Conservation (phyloP, 805 yeast genomes). For the Danielia oregonensis region DNA sequence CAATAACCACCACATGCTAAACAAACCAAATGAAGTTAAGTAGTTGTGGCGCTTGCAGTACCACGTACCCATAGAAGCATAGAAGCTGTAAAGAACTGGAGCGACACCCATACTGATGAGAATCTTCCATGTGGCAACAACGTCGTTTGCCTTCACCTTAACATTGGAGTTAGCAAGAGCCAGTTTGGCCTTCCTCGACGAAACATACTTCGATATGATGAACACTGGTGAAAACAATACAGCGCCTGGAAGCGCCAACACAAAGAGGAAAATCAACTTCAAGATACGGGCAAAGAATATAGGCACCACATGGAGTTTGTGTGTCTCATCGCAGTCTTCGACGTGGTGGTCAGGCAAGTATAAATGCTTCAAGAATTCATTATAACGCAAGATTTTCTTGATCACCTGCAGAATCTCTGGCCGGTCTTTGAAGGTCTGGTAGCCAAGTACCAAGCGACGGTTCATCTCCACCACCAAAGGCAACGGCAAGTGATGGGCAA, state of each 20-base stretch:
- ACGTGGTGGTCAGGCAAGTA: conserved; percentile 59
- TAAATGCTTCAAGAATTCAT: conserved; percentile 49
- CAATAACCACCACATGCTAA: conserved; percentile 42
- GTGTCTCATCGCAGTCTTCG: conserved; percentile 48
- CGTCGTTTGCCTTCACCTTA: conserved; percentile 88
- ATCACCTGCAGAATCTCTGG: conserved; percentile 62
- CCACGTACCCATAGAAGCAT: conserved; percentile 62
- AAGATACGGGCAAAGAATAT: conserved; percentile 55
- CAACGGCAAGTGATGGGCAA: conserved; percentile 67
- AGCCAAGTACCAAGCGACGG: conserved; percentile 80
- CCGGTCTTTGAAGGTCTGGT: conserved; percentile 65
- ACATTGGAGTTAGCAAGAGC: conserved; percentile 88
- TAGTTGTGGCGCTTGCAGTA: conserved; percentile 13
- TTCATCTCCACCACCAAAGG: conserved; percentile 88
- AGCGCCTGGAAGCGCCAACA: conserved; percentile 83
- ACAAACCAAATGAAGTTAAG: conserved; percentile 12
- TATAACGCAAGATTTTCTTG: conserved; percentile 64
- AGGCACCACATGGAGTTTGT: conserved; percentile 46
- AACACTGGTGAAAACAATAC: conserved; percentile 87
- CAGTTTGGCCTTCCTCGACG: conserved; percentile 64
- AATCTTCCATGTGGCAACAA: conserved; percentile 96
- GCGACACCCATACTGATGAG: conserved; percentile 85
- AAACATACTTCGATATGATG: conserved; percentile 67
- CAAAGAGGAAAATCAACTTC: conserved; percentile 52
- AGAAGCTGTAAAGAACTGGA: conserved; percentile 77